phyloP scores from a whole-genome alignment of 805 yeast species.

The Lipomyces spencermartinsiae region DNA sequence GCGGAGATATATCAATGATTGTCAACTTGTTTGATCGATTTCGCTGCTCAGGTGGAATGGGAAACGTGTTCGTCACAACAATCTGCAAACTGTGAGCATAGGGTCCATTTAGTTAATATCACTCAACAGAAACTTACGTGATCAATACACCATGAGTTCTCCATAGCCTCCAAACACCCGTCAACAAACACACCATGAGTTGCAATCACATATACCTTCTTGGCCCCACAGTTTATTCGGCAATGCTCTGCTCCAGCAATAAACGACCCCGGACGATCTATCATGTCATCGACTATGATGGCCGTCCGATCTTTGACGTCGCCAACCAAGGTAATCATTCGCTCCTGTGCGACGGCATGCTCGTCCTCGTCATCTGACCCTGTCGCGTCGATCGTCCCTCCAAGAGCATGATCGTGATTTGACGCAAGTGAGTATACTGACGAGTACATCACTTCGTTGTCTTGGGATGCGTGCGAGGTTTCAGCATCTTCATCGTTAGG shows the following conservation, averaged over 20 bases:
- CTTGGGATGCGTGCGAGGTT: conserved; percentile 40
- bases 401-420: conserved; percentile 61
- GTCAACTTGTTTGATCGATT: conserved; percentile 68
- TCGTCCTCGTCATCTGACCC: conserved; percentile 86
- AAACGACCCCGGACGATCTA: conserved; percentile 91
- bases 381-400: conserved; percentile 77
- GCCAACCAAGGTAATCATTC: conserved; percentile 88
- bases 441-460: conserved; percentile 45
- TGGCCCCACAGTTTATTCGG: conserved; percentile 95
- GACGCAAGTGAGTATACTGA: conserved; percentile 39
- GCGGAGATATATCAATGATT: conserved; percentile 91
- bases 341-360: conserved; percentile 58
- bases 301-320: conserved; percentile 92
- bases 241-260: conserved; percentile 99
- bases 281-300: conserved; percentile 94
- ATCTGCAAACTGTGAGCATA: conserved; percentile 53
- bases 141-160: conserved; percentile 81
- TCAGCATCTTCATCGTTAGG: conserved; percentile 46
- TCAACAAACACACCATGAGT: conserved; percentile 96
- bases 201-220: conserved; percentile 84
- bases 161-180: conserved; percentile 79
- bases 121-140: conserved; percentile 7
- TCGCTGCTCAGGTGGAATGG: conserved; percentile 70
- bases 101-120: neutral
- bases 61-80: conserved; percentile 96